phyloP scores from a whole-genome alignment of 129 eudicot species.

The Rutidosis leptorrhynchoides region DNA sequence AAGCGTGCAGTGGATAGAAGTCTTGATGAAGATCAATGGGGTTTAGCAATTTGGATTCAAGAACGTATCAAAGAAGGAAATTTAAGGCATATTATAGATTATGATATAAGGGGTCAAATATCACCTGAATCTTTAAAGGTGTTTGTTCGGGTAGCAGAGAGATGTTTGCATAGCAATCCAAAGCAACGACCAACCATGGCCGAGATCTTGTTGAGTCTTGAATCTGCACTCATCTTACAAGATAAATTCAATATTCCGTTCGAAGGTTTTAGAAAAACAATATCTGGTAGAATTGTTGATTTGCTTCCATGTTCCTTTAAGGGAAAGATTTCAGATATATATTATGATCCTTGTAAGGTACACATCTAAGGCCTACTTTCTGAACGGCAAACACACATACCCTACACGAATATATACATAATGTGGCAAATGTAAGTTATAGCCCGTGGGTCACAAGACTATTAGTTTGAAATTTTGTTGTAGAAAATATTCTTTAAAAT shows the following conservation, averaged over 20 bases:
- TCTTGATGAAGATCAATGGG: too few relatives aligned
- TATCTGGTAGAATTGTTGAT: constrained; percentile 1
- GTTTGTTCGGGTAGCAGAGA: constrained; percentile 20
- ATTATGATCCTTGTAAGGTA: background rate
- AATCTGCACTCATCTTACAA: background rate
- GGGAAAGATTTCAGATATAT: background rate
- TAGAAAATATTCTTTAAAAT: too few relatives aligned
- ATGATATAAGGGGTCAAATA: constrained; percentile 23
- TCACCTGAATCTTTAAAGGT: constrained; percentile 19
- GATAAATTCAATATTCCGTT: background rate
- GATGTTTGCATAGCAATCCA: constrained; percentile 32
- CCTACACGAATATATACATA: too few relatives aligned
- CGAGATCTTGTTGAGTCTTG: constrained; percentile 7
- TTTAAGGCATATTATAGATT: too few relatives aligned
- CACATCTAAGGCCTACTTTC: background rate
- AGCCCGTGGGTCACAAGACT: too few relatives aligned
- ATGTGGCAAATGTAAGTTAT: background rate
- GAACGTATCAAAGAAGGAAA: too few relatives aligned
- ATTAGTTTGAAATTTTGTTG: too few relatives aligned
- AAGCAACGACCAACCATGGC: constrained; percentile 27
- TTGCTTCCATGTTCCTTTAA: background rate
- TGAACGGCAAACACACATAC: too few relatives aligned
- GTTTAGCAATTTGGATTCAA: too few relatives aligned
- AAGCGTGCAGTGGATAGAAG: constrained; percentile 40
- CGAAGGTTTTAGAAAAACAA: background rate